Percentiles rank a stretch among this genome's conserved stretches.
phyloP scores from a whole-genome alignment of 164 flowering plant genomes.

The Paratinospora sagittata region DNA sequence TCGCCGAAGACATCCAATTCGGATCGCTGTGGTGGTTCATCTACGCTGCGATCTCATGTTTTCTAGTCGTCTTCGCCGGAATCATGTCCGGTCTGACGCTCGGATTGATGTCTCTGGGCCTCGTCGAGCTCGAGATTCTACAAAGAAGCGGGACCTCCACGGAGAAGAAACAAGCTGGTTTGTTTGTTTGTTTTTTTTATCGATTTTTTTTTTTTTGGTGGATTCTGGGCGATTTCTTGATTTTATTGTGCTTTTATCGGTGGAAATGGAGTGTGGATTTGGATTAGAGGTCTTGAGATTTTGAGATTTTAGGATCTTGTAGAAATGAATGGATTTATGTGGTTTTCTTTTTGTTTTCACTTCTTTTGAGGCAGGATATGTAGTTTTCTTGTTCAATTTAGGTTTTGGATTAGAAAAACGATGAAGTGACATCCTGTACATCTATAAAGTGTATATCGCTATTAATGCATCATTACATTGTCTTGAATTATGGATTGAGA shows the following conservation, averaged over 20 bases:
- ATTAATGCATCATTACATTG: too few species aligned
- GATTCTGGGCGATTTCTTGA: not conserved
- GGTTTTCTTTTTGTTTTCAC: not conserved
- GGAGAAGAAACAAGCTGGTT: constrained; percentile 48
- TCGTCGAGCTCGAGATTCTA: constrained; percentile 43
- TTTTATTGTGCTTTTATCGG: not conserved
- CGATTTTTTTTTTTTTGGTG: not conserved
- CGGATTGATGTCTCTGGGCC: constrained; percentile 43
- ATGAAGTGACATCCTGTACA: too few species aligned
- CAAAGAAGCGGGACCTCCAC: constrained; percentile 35
- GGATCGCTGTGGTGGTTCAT: constrained; percentile 31
- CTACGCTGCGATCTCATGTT: constrained; percentile 32
- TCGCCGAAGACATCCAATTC: constrained; percentile 17
- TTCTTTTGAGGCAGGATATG: too few species aligned
- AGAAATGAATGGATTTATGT: not conserved
- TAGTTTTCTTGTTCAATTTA: too few species aligned
- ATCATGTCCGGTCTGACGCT: constrained; percentile 46
- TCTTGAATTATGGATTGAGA: too few species aligned
- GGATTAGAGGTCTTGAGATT: not conserved
- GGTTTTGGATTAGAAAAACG: too few species aligned
- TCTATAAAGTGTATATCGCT: too few species aligned
- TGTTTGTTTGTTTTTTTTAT: not conserved
- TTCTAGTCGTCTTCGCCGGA: constrained; percentile 42
- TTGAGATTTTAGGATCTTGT: not conserved
- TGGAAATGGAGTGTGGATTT: not conserved